phyloP scores from a whole-genome alignment of 345 rosid genomes.

The Lepidium africanum region DNA sequence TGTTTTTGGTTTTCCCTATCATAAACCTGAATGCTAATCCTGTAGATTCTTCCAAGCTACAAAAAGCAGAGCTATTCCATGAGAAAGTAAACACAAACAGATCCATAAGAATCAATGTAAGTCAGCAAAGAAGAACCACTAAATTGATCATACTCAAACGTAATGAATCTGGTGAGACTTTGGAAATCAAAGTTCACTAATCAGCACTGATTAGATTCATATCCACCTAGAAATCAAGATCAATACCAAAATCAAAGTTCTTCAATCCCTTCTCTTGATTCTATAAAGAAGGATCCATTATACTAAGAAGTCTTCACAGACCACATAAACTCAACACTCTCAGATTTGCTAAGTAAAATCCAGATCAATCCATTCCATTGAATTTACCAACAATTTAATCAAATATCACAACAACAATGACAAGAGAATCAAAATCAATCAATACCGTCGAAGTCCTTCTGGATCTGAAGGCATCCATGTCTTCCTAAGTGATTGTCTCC shows the following conservation, averaged over 20 bases:
- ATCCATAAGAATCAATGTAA: not conserved
- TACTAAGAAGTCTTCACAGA: not conserved
- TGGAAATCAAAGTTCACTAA: not conserved
- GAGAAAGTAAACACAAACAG: not conserved
- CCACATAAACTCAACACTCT: not conserved
- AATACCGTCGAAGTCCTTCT: slow-evolving; percentile 61
- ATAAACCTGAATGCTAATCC: slow-evolving; percentile 70
- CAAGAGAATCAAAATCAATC: not conserved
- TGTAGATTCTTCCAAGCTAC: slow-evolving; percentile 75
- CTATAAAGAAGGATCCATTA: not conserved
- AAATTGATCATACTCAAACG: not conserved
- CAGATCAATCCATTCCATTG: not conserved
- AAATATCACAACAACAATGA: not conserved
- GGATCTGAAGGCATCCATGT: slow-evolving; percentile 87
- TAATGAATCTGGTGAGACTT: not conserved
- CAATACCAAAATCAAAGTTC: not conserved
- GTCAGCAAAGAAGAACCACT: not conserved
- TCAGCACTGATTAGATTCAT: not conserved
- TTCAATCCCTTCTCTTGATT: not conserved
- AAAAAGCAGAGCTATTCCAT: not conserved
- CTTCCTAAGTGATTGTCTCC: slow-evolving; percentile 60
- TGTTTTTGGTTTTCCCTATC: slow-evolving; percentile 53
- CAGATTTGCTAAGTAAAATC: not conserved
- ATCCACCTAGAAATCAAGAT: not conserved
- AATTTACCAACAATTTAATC: not conserved